phyloP scores from a whole-genome alignment of 768 basidiomycete genomes.

The Russula sp. region DNA sequence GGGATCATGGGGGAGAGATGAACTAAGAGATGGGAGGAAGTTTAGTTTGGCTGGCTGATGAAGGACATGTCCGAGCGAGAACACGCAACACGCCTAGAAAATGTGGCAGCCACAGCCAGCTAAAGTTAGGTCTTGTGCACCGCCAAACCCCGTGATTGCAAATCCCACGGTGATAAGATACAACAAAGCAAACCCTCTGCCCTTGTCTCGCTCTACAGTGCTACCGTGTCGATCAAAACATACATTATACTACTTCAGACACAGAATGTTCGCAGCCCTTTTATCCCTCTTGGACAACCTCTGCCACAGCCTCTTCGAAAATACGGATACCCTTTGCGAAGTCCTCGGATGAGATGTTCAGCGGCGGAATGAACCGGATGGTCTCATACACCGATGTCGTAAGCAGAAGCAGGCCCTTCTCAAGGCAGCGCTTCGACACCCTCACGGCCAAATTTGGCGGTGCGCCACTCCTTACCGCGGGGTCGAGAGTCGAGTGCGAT shows the following conservation, averaged over 20 bases:
- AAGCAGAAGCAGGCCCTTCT: constrained; percentile 79
- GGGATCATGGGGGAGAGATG: neutral
- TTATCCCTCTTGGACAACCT: constrained; percentile 46
- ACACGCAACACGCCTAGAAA: constrained; percentile 11
- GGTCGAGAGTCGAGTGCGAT: constrained; percentile 44
- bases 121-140: neutral
- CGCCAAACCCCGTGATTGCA: neutral
- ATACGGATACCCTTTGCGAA: constrained; percentile 59
- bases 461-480: constrained; percentile 31
- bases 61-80: neutral
- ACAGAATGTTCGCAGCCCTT: neutral
- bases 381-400: constrained; percentile 88
- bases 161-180: too few relatives aligned
- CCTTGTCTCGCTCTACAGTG: too few relatives aligned
- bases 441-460: constrained; percentile 55
- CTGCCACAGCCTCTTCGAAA: constrained; percentile 62
- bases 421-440: constrained; percentile 72
- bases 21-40: neutral
- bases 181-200: too few relatives aligned
- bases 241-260: too few relatives aligned
- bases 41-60: neutral
- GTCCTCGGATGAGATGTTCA: constrained; percentile 74
- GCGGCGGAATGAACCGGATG: constrained; percentile 86
- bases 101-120: neutral
- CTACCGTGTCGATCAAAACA: too few relatives aligned